phyloP scores from a whole-genome alignment of 176 grass and related monocot genomes.

The Hordeum marinum region DNA sequence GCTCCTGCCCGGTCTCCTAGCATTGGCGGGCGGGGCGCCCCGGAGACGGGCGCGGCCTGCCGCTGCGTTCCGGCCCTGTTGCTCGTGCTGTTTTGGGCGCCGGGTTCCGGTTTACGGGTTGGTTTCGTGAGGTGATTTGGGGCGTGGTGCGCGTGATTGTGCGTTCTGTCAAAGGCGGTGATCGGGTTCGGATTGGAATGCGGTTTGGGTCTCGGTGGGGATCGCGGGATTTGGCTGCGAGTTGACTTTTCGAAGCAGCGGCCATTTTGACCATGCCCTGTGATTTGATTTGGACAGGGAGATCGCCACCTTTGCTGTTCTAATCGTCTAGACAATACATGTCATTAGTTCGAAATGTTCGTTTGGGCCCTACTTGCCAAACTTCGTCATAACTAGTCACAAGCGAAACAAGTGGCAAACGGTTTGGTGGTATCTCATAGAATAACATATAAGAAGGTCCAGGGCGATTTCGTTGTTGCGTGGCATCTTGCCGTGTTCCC shows the following conservation, averaged over 20 bases:
- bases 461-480: background rate
- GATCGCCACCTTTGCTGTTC: constrained; percentile 19
- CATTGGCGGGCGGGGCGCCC: background rate
- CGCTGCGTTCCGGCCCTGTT: background rate
- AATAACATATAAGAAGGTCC: background rate
- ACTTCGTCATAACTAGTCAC: background rate
- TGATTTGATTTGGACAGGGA: background rate
- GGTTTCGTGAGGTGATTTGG: background rate
- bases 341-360: background rate
- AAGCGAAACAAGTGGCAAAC: background rate
- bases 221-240: background rate
- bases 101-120: background rate
- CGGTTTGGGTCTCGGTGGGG: background rate
- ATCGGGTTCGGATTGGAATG: constrained; percentile 23
- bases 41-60: background rate
- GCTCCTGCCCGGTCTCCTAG: background rate
- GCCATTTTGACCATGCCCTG: background rate
- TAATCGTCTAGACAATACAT: background rate
- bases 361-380: background rate
- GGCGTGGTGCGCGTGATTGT: background rate
- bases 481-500: background rate
- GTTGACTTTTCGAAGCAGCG: constrained; percentile 27
- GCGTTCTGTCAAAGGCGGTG: background rate
- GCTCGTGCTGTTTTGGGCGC: background rate
- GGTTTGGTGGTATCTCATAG: background rate